A percentile compares a stretch with the other conserved stretches of the same genome.
phyloP scores from a whole-genome alignment of 129 eudicot species.

The Ambrosia artemisiifolia region DNA sequence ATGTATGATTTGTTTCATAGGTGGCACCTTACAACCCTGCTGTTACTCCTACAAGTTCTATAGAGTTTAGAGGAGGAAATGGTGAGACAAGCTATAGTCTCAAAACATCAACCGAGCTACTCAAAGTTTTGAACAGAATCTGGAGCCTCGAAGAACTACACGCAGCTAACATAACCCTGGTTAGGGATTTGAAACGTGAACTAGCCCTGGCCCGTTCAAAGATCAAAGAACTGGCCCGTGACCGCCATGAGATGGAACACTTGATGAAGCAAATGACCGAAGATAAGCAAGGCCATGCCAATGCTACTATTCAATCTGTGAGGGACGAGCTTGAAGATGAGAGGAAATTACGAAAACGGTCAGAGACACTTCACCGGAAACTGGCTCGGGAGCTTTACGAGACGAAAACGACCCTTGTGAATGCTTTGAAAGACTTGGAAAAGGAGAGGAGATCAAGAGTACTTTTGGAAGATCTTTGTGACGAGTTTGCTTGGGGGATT shows the following conservation, averaged over 20 bases:
- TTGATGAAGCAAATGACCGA: slow-evolving; percentile 68
- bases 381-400: slow-evolving; percentile 84
- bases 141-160: slow-evolving; percentile 97
- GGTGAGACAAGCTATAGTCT: slow-evolving; percentile 70
- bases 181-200: slow-evolving; percentile 74
- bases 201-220: slow-evolving; percentile 68
- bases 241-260: slow-evolving; percentile 72
- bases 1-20: slow-evolving; percentile 31
- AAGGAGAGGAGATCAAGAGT: slow-evolving; percentile 53
- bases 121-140: slow-evolving; percentile 85
- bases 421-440: slow-evolving; percentile 57
- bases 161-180: slow-evolving; percentile 64
- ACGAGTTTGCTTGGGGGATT: slow-evolving; percentile 86
- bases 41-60: slow-evolving; percentile 86
- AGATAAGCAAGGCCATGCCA: slow-evolving; percentile 63
- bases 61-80: slow-evolving; percentile 57
- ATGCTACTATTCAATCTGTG: slow-evolving; percentile 42
- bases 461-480: slow-evolving; percentile 87
- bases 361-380: slow-evolving; percentile 85
- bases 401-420: slow-evolving; percentile 57
- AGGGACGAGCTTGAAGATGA: slow-evolving; percentile 89
- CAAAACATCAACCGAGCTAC: slow-evolving; percentile 87
- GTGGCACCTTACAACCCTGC: slow-evolving; percentile 91
- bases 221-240: slow-evolving; percentile 67
- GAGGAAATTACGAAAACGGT: slow-evolving; percentile 82